A percentile compares a stretch with the other conserved stretches of the same genome.
Conservation (phyloP, 495 filamentous ascomycete species). For the Aspergillus asperescens region DNA sequence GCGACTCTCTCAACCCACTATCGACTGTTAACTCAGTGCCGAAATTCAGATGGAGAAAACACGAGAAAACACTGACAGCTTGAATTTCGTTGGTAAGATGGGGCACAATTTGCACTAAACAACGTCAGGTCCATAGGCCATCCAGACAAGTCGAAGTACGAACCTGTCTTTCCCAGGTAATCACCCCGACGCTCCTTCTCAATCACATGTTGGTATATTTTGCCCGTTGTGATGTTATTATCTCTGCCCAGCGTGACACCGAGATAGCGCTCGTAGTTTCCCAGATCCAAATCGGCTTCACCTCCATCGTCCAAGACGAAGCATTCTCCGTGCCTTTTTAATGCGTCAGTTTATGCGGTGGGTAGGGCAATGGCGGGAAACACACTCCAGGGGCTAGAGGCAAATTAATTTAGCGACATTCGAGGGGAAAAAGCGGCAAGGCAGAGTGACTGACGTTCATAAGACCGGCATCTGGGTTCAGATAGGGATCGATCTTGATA, state of each 20-base stretch:
- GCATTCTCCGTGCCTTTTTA: constrained; percentile 61
- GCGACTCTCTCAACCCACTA: constrained; percentile 83
- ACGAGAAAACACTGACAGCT: constrained; percentile 50
- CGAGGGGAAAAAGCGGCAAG: not conserved
- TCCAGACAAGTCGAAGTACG: constrained; percentile 45
- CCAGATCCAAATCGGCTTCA: constrained; percentile 87
- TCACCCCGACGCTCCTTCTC: constrained; percentile 70
- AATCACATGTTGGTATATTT: constrained; percentile 88
- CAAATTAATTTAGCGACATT: constrained; percentile 2
- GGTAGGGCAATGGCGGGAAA: constrained; percentile 5
- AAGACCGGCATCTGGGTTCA: constrained; percentile 69
- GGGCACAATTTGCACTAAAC: constrained; percentile 80
- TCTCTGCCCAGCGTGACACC: constrained; percentile 67
- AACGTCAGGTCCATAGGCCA: constrained; percentile 34
- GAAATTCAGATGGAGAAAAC: not conserved
- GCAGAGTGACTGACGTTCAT: constrained; percentile 69
- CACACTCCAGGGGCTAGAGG: constrained; percentile 18
- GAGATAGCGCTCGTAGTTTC: constrained; percentile 89
- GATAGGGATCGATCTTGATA: constrained; percentile 60
- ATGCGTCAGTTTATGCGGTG: constrained; percentile 11
- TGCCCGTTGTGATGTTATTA: constrained; percentile 93
- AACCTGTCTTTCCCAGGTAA: constrained; percentile 88
- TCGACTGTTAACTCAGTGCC: not conserved
- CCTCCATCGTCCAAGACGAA: constrained; percentile 72
- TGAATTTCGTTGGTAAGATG: constrained; percentile 88